Evolutionary conservation across 441 rosid species (phyloP), one percentile per base, ranked within the genome.

Genomic region (Breynia disticha): DNA sequence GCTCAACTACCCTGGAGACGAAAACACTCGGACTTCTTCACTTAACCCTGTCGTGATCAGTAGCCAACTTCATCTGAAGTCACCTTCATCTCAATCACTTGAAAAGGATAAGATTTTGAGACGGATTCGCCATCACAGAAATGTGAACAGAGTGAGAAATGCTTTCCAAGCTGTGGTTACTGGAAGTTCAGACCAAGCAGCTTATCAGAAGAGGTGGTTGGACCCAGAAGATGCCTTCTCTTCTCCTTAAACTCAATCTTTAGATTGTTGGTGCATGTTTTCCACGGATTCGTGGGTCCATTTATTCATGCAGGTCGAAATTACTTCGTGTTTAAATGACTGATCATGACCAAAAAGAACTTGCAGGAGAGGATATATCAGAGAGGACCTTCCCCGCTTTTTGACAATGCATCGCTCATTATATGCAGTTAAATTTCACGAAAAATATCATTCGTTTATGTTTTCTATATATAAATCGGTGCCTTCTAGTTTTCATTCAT

Each of bases 71-170:
- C 65, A 61, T 49, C 54, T 81, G 56, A 79, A 56, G 41, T 60
- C 84, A 15, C 57, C 80, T 10, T 7, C 63, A 20, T 66, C 22
- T 37, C 57, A 66, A 43, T 28, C 68, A 7, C 32, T 74, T 59
- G 77, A 78, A 47, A 76, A 38, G 58, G 61, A 69, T 4, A 70
- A 35, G 32, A 72, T 81, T 55, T 80, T 81, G 11, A 77, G 53
- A 21, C 80, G 87, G 18, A 65, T 79, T 45, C 77, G 87, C 17
- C 78, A 71, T 59, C 79, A 60, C 32, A 71, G 60, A 65, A 51
- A 59, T 72, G 38, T 71, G 59, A 75, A 66, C 76, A 76, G 57
- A 51, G 50, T 69, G 39, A 58, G 54, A 57, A 52, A 67, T 48
- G 60, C 50, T 51, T 38, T 81, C 47, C 72, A 67, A 41, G 65